Base-by-base conservation (phyloP, 106 monocot genomes). In the Dioscorea alata region DNA sequence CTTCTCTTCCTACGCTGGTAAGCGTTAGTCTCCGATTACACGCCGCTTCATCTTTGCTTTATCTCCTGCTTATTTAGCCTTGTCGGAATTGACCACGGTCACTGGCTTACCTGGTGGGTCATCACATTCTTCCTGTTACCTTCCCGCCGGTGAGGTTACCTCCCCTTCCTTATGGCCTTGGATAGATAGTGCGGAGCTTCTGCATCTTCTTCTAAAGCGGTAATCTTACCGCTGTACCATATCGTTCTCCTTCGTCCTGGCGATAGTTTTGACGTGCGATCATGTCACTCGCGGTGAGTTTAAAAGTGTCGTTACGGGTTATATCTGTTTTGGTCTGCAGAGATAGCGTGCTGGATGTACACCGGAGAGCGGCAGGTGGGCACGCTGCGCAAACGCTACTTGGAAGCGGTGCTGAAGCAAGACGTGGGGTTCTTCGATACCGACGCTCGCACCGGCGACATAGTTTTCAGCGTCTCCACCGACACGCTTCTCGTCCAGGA, bases 341-440 rank as follows among this genome's bases (percentile, higher is more conserved):
- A 99, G 89, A 99, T 99, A 23, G 79, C 92, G 33, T 99, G 97
- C 69, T 99, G 97, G 97, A 99, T 92, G 97, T 87, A 92, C 78
- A 92, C 92, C 21, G 97, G 97, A 6, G 97, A 99, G 83, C 76
- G 97, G 79, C 97, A 99, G 79, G 87, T 83, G 64, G 82, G 89
- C 66, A 65, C 85, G 23, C 79, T 99, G n/a, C 69, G 97, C 64
- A 80, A 78, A 77, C 63, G 71, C 59, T 99, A 92, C 67, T 61
- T 99, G 62, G 97, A 99, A 66, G 86, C 97, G 13, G 97, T 99
- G 34, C 77, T 99, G 56, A 72, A 65, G 59, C 97, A 99, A 71
- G 97, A 99, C 74, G 97, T 99, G 6, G 97, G 97, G 13, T 99
- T 92, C 82, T 99, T 99, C 72, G 97, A 99, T 77, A 99, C 97